These are phyloP conservation scores for Chaetothyriales sp. DNA, from an alignment of 2,329 filamentous ascomycete species.

Conservation along the genomic window DNA sequence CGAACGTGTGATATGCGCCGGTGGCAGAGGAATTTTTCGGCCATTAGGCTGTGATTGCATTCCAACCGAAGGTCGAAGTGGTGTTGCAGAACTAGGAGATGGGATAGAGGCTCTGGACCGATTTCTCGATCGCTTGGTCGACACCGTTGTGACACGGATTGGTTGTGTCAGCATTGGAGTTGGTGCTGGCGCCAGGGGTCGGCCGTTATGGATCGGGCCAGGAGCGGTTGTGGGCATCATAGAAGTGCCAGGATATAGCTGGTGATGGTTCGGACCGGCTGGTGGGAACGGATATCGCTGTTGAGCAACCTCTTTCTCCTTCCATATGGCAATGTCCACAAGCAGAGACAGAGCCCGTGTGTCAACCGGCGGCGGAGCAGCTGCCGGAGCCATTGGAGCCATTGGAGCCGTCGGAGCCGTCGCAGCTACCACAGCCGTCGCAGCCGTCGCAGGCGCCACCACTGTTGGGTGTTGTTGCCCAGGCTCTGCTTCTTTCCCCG, in stretches of 20 bases:
- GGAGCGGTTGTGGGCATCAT: background rate
- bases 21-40: background rate
- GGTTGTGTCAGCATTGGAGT: background rate
- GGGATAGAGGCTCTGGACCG: background rate
- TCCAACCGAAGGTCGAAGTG: background rate
- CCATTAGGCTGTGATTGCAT: background rate
- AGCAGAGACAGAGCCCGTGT: background rate
- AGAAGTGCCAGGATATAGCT: background rate
- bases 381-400: too few relatives aligned
- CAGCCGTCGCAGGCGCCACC: background rate
- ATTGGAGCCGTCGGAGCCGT: background rate
- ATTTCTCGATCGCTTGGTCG: background rate
- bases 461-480: constrained; percentile 3
- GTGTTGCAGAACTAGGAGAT: background rate
- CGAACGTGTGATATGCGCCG: background rate
- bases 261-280: background rate
- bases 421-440: background rate
- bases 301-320: background rate
- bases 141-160: background rate
- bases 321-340: background rate
- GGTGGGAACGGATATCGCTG: background rate
- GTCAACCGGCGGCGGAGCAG: background rate
- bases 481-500: constrained; percentile 5
- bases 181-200: background rate
- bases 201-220: constrained; percentile 1